Evolutionary conservation across 306 rosid genomes (phyloP).

Genomic region (Quercus cerris): DNA sequence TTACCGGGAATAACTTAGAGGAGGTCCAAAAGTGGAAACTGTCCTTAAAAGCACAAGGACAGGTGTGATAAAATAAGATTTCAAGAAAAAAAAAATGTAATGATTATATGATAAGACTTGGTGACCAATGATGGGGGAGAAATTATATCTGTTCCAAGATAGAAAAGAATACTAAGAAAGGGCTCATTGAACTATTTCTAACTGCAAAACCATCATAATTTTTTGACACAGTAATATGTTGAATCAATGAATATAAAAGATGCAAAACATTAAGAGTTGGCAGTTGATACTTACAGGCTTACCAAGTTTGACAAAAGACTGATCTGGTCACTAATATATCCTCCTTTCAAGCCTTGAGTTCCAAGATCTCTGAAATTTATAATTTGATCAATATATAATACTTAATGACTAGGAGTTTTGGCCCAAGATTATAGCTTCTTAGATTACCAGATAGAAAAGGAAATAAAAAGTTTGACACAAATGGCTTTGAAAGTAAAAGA

Average conservation of each 20-base stretch:
- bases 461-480: background rate
- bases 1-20: too few species aligned
- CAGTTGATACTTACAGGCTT: constrained; percentile 88
- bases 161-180: background rate
- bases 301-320: constrained; percentile 82
- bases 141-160: background rate
- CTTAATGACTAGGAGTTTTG: background rate
- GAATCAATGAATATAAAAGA: background rate
- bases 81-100: background rate
- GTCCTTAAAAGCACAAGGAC: too few species aligned
- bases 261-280: background rate
- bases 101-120: background rate
- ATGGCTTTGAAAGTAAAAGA: constrained; percentile 5
- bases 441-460: background rate
- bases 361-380: constrained; percentile 75
- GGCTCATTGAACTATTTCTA: background rate
- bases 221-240: background rate
- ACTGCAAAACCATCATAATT: background rate
- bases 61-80: too few species aligned
- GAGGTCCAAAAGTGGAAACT: too few species aligned
- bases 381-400: constrained; percentile 10
- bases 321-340: constrained; percentile 63
- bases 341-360: constrained; percentile 93
- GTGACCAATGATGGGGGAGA: background rate
- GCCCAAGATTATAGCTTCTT: constrained; percentile 9